Evolutionary conservation across 805 yeast species (phyloP), one percentile per base, ranked within the genome.

Genomic region (Pichia pseudocactophila): DNA sequence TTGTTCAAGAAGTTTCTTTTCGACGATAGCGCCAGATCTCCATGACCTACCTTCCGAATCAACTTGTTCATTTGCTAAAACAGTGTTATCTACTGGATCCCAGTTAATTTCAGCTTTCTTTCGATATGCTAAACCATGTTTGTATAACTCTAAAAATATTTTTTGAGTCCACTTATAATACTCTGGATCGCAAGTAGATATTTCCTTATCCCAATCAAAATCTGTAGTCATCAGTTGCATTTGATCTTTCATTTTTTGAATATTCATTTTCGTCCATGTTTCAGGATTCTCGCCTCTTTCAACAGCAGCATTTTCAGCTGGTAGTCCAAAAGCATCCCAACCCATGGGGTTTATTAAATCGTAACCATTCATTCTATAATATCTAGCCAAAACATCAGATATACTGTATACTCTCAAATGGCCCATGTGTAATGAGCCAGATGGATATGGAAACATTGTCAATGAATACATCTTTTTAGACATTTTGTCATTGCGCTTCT

Each of bases 261-360:
- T 87, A 57, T 92, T 92, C 13, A 66, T 55, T 34, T 65, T 69
- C 0, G 98, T 92, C 98, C 98, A 92, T 1, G 61, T 71, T 0
- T 76, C 74, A 0, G 98, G 97, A 48, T 76, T 77, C 11, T 86
- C 70, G 1, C 78, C 77, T 47, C 95, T 65, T 59, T 89, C 96
- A 26, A 87, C 80, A 0, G 98, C 98, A 0, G 98, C 98, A 60
- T 92, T 92, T 59, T 92, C 98, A 1, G 98, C 98, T 0, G 98
- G 98, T 22, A 92, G 68, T 1, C 98, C 98, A 69, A 92, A 92
- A 0, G 97, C 95, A 67, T 92, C 98, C 97, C 97, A 92, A 0
- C 98, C 98, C 95, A 92, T 89, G 0, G 97, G 97, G 57, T 92
- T 96, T 2, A 90, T 69, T 12, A 90, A 96, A 31, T 78, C 65